phyloP scores from a whole-genome alignment of 2,329 filamentous ascomycete genomes.

The Metarhizium guizhouense region DNA sequence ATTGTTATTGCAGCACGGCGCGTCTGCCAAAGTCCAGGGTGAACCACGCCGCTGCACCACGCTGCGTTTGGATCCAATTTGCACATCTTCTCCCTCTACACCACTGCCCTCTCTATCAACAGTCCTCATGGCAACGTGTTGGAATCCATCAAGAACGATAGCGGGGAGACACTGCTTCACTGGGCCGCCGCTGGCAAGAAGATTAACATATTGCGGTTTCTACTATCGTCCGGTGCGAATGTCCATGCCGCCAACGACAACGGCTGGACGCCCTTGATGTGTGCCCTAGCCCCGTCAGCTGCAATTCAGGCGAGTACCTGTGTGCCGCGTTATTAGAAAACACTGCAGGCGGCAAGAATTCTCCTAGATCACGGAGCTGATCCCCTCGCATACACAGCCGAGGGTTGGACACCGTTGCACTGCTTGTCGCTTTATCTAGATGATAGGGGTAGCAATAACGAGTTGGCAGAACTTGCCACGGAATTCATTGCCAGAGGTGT shows the following conservation, averaged over 20 bases:
- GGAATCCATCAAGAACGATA: slow-evolving; percentile 7
- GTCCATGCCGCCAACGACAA: slow-evolving; percentile 14
- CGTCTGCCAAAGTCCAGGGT: slow-evolving; percentile 10
- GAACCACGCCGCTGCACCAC: slow-evolving; percentile 12
- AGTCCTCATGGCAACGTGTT: not conserved
- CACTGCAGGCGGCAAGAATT: slow-evolving; percentile 7
- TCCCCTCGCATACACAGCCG: slow-evolving; percentile 10
- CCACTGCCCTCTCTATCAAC: slow-evolving; percentile 4
- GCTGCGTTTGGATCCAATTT: slow-evolving; percentile 10
- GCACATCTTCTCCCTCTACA: slow-evolving; percentile 12
- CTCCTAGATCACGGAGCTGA: slow-evolving; percentile 16
- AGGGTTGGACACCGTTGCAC: slow-evolving; percentile 19
- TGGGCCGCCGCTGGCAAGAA: slow-evolving; percentile 18
- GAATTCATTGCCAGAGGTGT: slow-evolving; percentile 7
- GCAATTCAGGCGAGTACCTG: not conserved
- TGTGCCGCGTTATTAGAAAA: slow-evolving; percentile 1
- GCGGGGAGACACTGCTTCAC: slow-evolving; percentile 19
- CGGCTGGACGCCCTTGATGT: slow-evolving; percentile 22
- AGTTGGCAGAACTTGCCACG: slow-evolving; percentile 3
- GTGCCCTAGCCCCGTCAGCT: slow-evolving; percentile 12
- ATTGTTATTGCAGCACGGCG: slow-evolving; percentile 13
- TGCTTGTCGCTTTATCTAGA: slow-evolving; percentile 8
- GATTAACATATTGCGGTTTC: slow-evolving; percentile 11
- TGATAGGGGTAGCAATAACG: slow-evolving; percentile 1
- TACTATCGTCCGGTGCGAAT: slow-evolving; percentile 11